These are phyloP conservation scores for Rutidosis leptorrhynchoides DNA, from an alignment of 129 eudicot species.

Conservation along the genomic window DNA sequence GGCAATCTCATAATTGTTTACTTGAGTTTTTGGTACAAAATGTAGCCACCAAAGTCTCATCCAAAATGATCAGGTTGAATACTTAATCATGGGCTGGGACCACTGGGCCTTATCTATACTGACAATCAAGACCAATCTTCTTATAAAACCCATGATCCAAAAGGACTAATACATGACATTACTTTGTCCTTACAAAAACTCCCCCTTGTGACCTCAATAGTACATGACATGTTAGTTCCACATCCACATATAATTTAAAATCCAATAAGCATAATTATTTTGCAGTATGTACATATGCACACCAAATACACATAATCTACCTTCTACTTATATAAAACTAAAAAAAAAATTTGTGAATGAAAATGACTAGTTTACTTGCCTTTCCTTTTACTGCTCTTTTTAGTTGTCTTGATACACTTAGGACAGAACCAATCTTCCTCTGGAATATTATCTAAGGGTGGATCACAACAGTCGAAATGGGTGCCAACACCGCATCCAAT, in stretches of 20 bases:
- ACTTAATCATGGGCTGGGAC: slow-evolving; percentile 1
- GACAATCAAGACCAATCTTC: not conserved
- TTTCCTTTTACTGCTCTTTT: slow-evolving; percentile 36
- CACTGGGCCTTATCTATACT: slow-evolving; percentile 6
- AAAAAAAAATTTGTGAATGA: not conserved
- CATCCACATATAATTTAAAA: not conserved
- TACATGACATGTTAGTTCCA: not conserved
- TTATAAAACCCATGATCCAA: slow-evolving; percentile 9
- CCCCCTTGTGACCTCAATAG: not conserved
- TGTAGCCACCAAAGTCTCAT: not conserved
- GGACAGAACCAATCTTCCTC: slow-evolving; percentile 87
- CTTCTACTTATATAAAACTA: not conserved
- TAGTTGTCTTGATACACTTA: slow-evolving; percentile 36
- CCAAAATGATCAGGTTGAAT: not conserved
- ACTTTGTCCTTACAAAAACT: not conserved
- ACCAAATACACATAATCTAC: slow-evolving; percentile 1
- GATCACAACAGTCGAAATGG: slow-evolving; percentile 82
- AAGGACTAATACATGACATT: not conserved
- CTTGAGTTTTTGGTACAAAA: slow-evolving; percentile 3
- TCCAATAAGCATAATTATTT: not conserved
- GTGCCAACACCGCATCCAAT: slow-evolving; percentile 74
- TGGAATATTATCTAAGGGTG: slow-evolving; percentile 68
- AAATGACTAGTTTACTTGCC: slow-evolving; percentile 17
- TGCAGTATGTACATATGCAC: slow-evolving; percentile 20
- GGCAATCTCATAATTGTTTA: not conserved